A percentile compares a stretch with the other conserved stretches of the same genome.
phyloP scores from a whole-genome alignment of 352 stramenopile genomes.

The Phytophthora meadii region DNA sequence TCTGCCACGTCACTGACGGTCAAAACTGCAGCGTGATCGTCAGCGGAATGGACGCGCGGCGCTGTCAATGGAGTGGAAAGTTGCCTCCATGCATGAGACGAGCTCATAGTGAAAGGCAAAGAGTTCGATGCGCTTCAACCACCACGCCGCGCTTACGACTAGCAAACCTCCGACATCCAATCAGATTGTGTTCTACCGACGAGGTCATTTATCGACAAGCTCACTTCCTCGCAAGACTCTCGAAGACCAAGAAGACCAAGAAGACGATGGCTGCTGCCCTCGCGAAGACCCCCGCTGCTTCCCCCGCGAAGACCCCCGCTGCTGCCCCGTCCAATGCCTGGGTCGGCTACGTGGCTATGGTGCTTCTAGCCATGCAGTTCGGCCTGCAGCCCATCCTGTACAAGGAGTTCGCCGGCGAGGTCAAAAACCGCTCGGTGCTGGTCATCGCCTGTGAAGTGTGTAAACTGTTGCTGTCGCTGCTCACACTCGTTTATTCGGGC shows the following conservation, averaged over 20 bases:
- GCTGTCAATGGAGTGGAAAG: conserved; percentile 1
- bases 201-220: conserved; percentile 3
- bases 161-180: conserved; percentile 23
- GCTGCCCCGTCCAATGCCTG: conserved; percentile 17
- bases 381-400: conserved; percentile 85
- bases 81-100: conserved; percentile 6
- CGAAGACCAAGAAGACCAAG: conserved; percentile 4
- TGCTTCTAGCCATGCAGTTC: conserved; percentile 81
- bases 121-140: conserved; percentile 23
- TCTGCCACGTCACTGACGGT: conserved; percentile 2
- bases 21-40: conserved; percentile 5
- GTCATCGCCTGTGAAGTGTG: conserved; percentile 79
- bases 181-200: not conserved
- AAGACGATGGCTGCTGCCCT: conserved; percentile 19
- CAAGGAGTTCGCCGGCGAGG: conserved; percentile 72
- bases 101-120: conserved; percentile 12
- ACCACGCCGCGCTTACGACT: conserved; percentile 32
- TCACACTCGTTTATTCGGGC: conserved; percentile 53
- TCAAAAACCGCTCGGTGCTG: conserved; percentile 64
- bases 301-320: conserved; percentile 2
- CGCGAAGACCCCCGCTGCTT: conserved; percentile 1
- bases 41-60: not conserved
- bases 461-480: conserved; percentile 70
- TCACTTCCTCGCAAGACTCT: conserved; percentile 23
- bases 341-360: conserved; percentile 62